Evolutionary conservation across 1,284 basidiomycete species (phyloP).

Genomic region (Quambalaria eucalypti): DNA sequence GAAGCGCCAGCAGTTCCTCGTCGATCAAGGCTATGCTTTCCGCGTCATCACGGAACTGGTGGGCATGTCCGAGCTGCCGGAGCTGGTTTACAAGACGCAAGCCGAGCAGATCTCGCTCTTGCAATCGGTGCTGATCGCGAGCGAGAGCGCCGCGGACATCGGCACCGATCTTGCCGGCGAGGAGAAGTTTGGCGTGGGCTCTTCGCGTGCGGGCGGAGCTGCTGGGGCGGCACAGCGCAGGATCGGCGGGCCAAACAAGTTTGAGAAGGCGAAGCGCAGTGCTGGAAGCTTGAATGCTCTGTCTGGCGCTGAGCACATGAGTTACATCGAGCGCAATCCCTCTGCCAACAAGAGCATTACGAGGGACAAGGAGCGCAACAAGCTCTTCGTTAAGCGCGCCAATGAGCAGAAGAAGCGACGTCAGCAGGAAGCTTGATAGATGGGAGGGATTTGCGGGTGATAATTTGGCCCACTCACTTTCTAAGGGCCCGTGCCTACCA

Average conservation of each 20-base stretch:
- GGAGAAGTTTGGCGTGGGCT: constrained; percentile 18
- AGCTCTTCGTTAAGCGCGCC: constrained; percentile 35
- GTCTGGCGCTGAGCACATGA: constrained; percentile 47
- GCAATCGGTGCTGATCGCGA: constrained; percentile 77
- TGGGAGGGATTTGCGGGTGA: not conserved
- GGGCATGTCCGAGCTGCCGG: constrained; percentile 74
- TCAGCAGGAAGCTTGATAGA: not conserved
- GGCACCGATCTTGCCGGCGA: constrained; percentile 65
- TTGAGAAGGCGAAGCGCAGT: constrained; percentile 31
- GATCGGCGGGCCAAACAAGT: constrained; percentile 5
- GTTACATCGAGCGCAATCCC: constrained; percentile 30
- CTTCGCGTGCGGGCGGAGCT: constrained; percentile 2
- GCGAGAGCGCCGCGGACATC: constrained; percentile 80
- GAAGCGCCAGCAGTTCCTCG: constrained; percentile 95
- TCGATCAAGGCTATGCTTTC: constrained; percentile 97
- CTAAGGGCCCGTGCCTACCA: not conserved
- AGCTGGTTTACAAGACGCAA: constrained; percentile 81
- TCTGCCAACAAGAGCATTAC: not conserved
- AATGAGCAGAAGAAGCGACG: constrained; percentile 35
- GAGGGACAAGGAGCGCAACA: constrained; percentile 39
- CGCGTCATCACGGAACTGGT: constrained; percentile 98
- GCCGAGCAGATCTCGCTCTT: constrained; percentile 92
- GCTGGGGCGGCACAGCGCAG: constrained; percentile 1
- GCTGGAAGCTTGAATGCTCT: constrained; percentile 45
- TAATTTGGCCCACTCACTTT: not conserved